Evolutionary conservation across 1,284 basidiomycete genomes (phyloP), one percentile per base, ranked within the genome.

Genomic region (Sanghuangporus baumii): DNA sequence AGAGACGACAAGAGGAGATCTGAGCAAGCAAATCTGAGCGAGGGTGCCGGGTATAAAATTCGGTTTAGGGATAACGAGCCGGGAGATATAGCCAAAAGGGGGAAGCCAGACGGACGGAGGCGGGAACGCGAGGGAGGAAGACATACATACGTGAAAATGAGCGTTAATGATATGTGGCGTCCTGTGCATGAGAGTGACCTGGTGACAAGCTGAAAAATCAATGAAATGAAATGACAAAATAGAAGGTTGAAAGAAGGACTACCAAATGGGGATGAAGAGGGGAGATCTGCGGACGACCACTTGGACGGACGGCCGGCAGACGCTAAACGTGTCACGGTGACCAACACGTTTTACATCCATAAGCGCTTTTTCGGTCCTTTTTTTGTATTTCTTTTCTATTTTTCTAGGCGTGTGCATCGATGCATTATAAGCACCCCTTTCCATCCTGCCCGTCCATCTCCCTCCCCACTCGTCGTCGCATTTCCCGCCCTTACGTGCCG

Each of bases 291-390:
- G 55, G 26, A 41, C 16, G 55, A 11, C 14, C 26, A 57, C 8
- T 7, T 7, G 16, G 43, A 46, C 5, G 16, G 18, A 37, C 54
- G 54, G 54, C 38, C 54, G 55, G 55, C 55, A 57, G 43, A 43
- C 55, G 55, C 40, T 20, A 57, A 57, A 57, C 55, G 55, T 57
- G 40, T 57, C 40, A 41, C 55, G 43, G 55, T 57, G 55, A 41
- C 40, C 55, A 55, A 55, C 54, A 47, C 55, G 55, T 57, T 57
- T 37, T 37, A 47, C 40, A 57, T 41, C 26, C 55, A 57, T 43
- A 23, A 57, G 38, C 43, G 38, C 34, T 57, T 47, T 57, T 57
- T 57, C 38, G 18, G 38, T n/a, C 23, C 55, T 23, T 57, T 57
- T 57, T 57, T 43, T 20, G 6, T 6, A 55, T 43, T 23, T 41